These are phyloP conservation scores for Capsicum rhomboideum DNA, from an alignment of 257 asterid species.

Conservation along the genomic window DNA sequence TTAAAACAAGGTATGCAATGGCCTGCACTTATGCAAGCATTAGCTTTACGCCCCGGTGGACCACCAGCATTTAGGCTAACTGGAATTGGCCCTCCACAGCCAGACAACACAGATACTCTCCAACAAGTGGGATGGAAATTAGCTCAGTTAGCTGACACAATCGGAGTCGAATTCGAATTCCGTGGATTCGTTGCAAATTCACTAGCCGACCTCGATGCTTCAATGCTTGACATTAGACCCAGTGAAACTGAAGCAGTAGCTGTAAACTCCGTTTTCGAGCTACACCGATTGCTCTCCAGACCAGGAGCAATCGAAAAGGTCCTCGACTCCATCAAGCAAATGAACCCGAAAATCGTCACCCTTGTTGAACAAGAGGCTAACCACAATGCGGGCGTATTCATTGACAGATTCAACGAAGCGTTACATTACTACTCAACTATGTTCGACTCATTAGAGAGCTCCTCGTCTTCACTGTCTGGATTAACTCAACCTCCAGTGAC, in stretches of 20 bases:
- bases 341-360: constrained; percentile 63
- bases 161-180: constrained; percentile 67
- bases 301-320: constrained; percentile 54
- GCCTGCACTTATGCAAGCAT: constrained; percentile 78
- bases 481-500: constrained; percentile 23
- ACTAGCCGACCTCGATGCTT: constrained; percentile 56
- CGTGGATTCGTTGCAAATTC: constrained; percentile 70
- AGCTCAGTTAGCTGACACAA: constrained; percentile 59
- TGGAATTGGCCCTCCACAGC: constrained; percentile 78
- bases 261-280: constrained; percentile 77
- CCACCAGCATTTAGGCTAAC: constrained; percentile 66
- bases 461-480: constrained; percentile 14
- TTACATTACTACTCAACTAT: constrained; percentile 80
- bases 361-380: constrained; percentile 80
- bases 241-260: constrained; percentile 53
- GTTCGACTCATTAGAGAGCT: constrained; percentile 82
- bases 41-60: constrained; percentile 61
- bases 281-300: constrained; percentile 48
- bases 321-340: constrained; percentile 34
- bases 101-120: constrained; percentile 56
- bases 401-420: constrained; percentile 79
- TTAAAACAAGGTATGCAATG: constrained; percentile 82
- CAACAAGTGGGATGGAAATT: constrained; percentile 83
- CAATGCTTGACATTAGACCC: constrained; percentile 39
- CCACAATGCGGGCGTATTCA: constrained; percentile 50